Evolutionary conservation across 495 filamentous ascomycete genomes (phyloP).

Genomic region (Neurospora sp.): DNA sequence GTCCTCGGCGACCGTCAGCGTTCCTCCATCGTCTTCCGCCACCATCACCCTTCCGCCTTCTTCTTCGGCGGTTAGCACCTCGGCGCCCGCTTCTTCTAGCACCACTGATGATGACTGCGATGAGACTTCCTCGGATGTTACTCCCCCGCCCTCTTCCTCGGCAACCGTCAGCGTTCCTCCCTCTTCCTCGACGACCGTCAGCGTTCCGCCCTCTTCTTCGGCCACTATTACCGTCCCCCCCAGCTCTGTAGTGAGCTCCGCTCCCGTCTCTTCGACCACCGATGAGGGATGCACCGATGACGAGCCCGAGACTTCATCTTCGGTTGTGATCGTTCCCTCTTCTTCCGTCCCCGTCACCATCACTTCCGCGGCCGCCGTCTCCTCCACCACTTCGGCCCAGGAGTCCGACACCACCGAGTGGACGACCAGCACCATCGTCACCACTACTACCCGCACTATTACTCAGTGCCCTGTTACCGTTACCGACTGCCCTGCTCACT

Average conservation of each 20-base stretch:
- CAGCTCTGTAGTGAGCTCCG: neutral
- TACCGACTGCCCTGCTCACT: slow-evolving; percentile 45
- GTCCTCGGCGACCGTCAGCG: too few species aligned
- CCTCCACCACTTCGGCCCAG: neutral
- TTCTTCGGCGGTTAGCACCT: too few species aligned
- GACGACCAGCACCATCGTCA: slow-evolving; percentile 48
- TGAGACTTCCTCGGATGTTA: neutral
- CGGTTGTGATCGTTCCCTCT: neutral
- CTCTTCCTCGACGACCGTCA: neutral
- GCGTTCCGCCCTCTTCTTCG: neutral
- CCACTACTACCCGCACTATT: slow-evolving; percentile 46
- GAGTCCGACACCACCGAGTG: slow-evolving; percentile 13
- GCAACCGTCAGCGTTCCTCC: neutral
- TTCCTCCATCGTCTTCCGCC: too few species aligned
- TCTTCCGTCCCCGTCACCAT: neutral
- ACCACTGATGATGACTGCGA: slow-evolving; percentile 7
- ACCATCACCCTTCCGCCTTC: too few species aligned
- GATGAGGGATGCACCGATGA: neutral
- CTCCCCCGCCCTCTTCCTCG: neutral
- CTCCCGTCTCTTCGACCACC: neutral
- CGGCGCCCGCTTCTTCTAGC: slow-evolving; percentile 6
- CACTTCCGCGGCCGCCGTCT: neutral
- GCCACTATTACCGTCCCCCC: neutral
- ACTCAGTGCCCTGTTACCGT: slow-evolving; percentile 46
- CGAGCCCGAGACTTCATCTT: neutral